A percentile compares a stretch with the other conserved stretches of the same genome.
These are phyloP conservation scores for Cyclotella atomus DNA, from an alignment of 108 stramenopile species.

Conservation along the genomic window DNA sequence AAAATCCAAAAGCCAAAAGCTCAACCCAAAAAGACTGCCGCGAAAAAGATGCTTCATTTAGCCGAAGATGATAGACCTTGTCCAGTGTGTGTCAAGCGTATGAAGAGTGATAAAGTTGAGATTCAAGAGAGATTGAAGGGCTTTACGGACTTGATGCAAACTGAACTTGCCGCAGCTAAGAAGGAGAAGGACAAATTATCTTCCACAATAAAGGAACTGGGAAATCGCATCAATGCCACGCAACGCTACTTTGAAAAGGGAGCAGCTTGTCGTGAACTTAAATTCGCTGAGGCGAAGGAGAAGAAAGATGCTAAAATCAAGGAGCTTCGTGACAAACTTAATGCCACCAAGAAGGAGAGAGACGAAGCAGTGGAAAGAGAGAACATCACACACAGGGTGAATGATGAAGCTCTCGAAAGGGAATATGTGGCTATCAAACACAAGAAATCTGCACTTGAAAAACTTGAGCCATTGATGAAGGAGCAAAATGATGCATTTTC, in stretches of 20 bases:
- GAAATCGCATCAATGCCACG: too few relatives aligned
- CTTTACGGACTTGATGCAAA: too few relatives aligned
- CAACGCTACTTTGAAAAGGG: not conserved
- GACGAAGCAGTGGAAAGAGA: not conserved
- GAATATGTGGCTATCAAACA: not conserved
- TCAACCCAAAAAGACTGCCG: too few relatives aligned
- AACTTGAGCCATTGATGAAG: not conserved
- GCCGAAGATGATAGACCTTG: too few relatives aligned
- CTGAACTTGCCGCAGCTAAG: too few relatives aligned
- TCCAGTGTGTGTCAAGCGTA: too few relatives aligned
- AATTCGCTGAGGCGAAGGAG: not conserved
- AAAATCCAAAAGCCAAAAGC: too few relatives aligned
- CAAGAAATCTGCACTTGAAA: not conserved
- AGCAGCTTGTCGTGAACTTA: not conserved
- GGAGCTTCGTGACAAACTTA: not conserved
- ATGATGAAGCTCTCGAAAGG: not conserved
- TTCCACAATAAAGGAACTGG: too few relatives aligned
- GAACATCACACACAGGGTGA: not conserved
- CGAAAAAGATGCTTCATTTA: too few relatives aligned
- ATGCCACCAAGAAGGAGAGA: not conserved
- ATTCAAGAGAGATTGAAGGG: too few relatives aligned
- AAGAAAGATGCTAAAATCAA: not conserved
- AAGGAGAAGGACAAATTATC: too few relatives aligned
- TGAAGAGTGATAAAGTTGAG: too few relatives aligned
- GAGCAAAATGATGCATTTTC: not conserved